A percentile compares a stretch with the other conserved stretches of the same genome.
Conservation (phyloP, 257 asterid species). For the Rhazya stricta region DNA sequence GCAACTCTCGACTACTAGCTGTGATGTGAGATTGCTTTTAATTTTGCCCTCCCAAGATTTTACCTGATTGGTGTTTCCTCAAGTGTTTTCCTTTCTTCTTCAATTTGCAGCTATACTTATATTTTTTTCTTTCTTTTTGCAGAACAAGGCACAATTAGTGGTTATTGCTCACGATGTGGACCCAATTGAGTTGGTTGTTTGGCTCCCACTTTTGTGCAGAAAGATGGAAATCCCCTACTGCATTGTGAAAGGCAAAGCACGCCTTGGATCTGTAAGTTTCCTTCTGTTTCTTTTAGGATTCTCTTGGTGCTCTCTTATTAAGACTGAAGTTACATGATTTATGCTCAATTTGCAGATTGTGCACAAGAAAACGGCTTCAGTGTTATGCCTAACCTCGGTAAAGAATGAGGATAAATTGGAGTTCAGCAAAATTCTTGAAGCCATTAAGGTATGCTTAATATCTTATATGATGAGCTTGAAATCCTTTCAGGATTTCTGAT, state of each 20-base stretch:
- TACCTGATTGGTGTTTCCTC: not conserved
- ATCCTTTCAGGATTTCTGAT: no score
- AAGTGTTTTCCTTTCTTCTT: no score
- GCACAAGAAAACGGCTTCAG: conserved; percentile 25
- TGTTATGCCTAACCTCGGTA: conserved; percentile 18
- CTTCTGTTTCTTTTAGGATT: not conserved
- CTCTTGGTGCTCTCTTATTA: not conserved
- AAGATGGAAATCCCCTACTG: conserved; percentile 50
- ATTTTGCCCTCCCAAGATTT: no score
- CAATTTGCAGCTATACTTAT: not conserved
- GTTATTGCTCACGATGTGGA: conserved; percentile 50
- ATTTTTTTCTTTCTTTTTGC: not conserved
- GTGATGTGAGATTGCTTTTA: not conserved
- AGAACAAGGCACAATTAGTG: conserved; percentile 47
- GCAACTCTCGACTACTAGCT: not conserved
- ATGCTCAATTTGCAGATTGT: conserved; percentile 12
- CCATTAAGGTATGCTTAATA: conserved; percentile 16
- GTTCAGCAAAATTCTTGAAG: conserved; percentile 24
- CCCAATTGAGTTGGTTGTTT: conserved; percentile 42
- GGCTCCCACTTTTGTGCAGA: conserved; percentile 45
- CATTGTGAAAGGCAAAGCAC: conserved; percentile 29
- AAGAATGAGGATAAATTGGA: conserved; percentile 26
- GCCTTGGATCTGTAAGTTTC: conserved; percentile 18
- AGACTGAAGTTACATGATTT: not conserved
- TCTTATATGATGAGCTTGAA: not conserved